Percentiles rank a stretch among this genome's conserved stretches.
Evolutionary conservation across 108 stramenopile genomes (phyloP).

Genomic region (Cyclotella atomus): DNA sequence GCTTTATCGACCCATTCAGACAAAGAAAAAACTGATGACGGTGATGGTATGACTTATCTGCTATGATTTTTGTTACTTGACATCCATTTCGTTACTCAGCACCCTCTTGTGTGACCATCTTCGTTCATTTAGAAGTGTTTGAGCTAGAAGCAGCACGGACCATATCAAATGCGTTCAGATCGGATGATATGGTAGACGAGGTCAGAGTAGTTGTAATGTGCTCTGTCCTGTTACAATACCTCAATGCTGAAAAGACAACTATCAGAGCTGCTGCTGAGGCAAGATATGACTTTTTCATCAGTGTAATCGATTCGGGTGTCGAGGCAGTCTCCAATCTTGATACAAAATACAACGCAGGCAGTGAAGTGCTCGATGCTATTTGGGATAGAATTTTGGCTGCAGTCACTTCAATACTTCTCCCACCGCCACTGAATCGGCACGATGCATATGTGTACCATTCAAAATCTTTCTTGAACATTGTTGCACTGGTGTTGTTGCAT

Average conservation of each 20-base stretch:
- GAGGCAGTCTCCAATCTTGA: conserved; percentile 50
- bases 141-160: conserved; percentile 64
- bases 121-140: conserved; percentile 45
- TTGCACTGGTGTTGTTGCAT: conserved; percentile 38
- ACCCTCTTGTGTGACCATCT: background rate
- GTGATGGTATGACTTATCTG: conserved; percentile 7
- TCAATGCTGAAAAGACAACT: conserved; percentile 18
- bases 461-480: conserved; percentile 43
- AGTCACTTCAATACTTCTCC: conserved; percentile 33
- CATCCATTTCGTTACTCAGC: background rate
- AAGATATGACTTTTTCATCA: conserved; percentile 57
- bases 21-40: conserved; percentile 6
- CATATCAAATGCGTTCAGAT: conserved; percentile 50
- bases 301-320: conserved; percentile 55
- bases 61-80: background rate
- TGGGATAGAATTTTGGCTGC: conserved; percentile 43
- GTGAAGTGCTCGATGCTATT: conserved; percentile 33
- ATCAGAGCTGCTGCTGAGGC: conserved; percentile 22
- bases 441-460: conserved; percentile 44
- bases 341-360: conserved; percentile 5
- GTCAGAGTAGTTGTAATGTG: conserved; percentile 55
- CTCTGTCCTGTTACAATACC: conserved; percentile 53
- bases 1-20: conserved; percentile 9
- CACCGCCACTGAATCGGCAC: conserved; percentile 23
- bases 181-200: conserved; percentile 46